Percentiles rank a stretch among this genome's conserved stretches.
Conservation (phyloP, 148 eudicot species). For the Heliosperma pusillum region DNA sequence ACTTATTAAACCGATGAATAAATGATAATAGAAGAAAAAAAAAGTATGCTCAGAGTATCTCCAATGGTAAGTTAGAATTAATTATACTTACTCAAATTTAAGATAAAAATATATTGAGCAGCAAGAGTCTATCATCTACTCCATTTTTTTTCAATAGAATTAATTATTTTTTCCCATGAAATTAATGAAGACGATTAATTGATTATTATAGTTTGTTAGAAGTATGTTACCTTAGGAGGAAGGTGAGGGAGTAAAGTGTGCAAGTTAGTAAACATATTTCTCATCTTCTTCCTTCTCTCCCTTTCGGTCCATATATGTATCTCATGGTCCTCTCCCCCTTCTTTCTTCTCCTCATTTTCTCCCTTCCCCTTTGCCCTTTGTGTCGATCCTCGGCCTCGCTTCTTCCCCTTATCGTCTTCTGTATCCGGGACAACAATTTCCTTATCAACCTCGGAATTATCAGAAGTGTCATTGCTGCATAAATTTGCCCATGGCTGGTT, state of each 20-base stretch:
- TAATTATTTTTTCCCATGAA: not conserved
- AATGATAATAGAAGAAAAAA: too few species aligned
- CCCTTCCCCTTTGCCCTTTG: conserved; percentile 12
- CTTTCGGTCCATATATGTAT: conserved; percentile 78
- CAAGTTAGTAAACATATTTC: conserved; percentile 60
- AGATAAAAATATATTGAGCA: too few species aligned
- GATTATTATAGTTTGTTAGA: not conserved
- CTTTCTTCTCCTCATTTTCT: conserved; percentile 24
- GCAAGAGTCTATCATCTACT: too few species aligned
- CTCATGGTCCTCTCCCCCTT: conserved; percentile 48
- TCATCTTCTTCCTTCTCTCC: conserved; percentile 92
- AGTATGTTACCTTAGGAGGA: conserved; percentile 60
- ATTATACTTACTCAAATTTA: too few species aligned
- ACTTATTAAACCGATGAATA: too few species aligned
- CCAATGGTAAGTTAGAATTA: too few species aligned
- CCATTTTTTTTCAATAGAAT: too few species aligned
- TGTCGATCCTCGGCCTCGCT: not conserved
- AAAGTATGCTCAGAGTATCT: not conserved
- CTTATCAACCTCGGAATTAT: conserved; percentile 8
- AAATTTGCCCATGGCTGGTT: conserved; percentile 25
- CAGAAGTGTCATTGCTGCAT: conserved; percentile 8
- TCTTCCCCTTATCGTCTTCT: not conserved
- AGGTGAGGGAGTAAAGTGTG: conserved; percentile 72
- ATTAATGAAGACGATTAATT: not conserved
- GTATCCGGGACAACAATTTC: not conserved